Evolutionary conservation across 2,329 filamentous ascomycete species (phyloP).

Genomic region (Paraphoma sp.): DNA sequence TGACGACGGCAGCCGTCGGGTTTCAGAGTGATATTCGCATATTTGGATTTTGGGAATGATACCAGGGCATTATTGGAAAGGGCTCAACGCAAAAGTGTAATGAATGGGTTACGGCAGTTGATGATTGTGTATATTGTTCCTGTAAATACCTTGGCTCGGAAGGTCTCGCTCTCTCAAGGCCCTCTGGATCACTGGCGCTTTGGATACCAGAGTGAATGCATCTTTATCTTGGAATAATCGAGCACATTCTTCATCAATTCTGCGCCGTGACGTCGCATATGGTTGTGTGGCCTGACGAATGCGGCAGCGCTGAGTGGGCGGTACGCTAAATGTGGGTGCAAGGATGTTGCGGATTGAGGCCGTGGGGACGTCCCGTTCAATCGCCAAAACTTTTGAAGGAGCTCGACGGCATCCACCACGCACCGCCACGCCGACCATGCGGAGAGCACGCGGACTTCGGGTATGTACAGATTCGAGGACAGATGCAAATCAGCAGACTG

Average conservation of each 20-base stretch:
- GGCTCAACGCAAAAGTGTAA: conserved; percentile 3
- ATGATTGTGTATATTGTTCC: conserved; percentile 13
- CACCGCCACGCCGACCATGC: conserved; percentile 27
- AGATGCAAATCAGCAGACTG: background rate
- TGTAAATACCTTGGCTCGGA: conserved; percentile 6
- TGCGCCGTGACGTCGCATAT: too few species aligned
- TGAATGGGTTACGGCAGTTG: conserved; percentile 4
- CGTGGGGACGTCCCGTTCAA: conserved; percentile 12
- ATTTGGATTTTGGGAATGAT: conserved; percentile 1
- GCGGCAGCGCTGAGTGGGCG: background rate
- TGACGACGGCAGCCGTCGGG: too few species aligned
- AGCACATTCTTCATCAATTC: background rate
- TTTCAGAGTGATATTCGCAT: background rate
- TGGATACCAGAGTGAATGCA: background rate
- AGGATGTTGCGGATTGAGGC: conserved; percentile 14
- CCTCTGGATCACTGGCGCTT: background rate
- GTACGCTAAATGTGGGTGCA: conserved; percentile 5
- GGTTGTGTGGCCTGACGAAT: background rate
- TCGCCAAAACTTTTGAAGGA: conserved; percentile 23
- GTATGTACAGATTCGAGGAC: conserved; percentile 16
- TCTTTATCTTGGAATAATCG: background rate
- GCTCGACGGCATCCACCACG: conserved; percentile 3
- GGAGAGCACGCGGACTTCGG: conserved; percentile 37
- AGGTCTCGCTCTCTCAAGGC: background rate
- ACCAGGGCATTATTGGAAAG: conserved; percentile 2